Base-by-base conservation (phyloP, 257 asterid genomes). In the Nicotiana knightiana region DNA sequence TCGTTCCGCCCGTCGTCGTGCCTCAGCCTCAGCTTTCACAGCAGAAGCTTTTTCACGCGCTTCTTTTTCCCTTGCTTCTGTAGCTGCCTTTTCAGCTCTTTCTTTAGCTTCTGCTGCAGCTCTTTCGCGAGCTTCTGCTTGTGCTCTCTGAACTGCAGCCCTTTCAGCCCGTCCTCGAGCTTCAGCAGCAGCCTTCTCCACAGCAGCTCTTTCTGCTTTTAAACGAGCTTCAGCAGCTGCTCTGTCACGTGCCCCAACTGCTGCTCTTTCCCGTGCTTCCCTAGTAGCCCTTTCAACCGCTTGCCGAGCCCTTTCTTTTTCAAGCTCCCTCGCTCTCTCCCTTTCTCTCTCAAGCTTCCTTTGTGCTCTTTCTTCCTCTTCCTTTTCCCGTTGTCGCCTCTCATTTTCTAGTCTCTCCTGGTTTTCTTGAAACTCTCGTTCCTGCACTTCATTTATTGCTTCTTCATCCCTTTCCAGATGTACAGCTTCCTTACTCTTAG, bases 181-280 rank as follows among this genome's bases (percentile, higher is more conserved):
- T 90, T 88, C 98, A 82, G 94, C 93, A 61, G 92, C 90, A 81
- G 81, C 97, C 89, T 87, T 93, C 76, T 84, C 98, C 82, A 94
- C 97, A 61, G 95, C 99, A 81, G 89, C 90, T 83, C 97, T 90
- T 82, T 92, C 99, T 85, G 94, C 86, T 90, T 87, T 91, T 79
- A 87, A 67, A 66, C 95, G 94, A 83, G 95, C 93, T 82, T 91
- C 97, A 54, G 90, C 86, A 3, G 90, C 88, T 8, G 92, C 96
- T 87, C 93, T 90, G 77, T 89, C 97, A 8, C 94, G 91, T 78
- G 97, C 96, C 62, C 87, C 96, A 48, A 83, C 90, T 35, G 91
- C 94, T 77, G 98, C 99, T 88, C 98, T 89, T 88, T 95, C 97
- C 55, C 99, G 98, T 67, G 98, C 98, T 85, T 96, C 99, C 90